Base-by-base conservation (phyloP, 1,139 yeast species). In the Candida glucosophila region DNA sequence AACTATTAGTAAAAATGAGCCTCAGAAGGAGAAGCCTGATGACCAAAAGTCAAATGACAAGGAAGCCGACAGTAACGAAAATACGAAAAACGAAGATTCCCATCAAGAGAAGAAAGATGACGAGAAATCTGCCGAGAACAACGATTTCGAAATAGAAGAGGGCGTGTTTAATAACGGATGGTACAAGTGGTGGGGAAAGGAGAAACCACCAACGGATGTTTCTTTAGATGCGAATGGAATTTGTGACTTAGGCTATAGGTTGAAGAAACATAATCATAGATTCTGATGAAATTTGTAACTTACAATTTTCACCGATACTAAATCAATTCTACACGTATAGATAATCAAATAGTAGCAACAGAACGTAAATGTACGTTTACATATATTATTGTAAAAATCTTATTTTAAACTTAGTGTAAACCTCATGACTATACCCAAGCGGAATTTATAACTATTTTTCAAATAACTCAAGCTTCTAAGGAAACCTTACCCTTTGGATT, bases 401-500 rank as follows among this genome's bases (percentile, higher is more conserved):
- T n/a, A n/a, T n/a, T n/a, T n/a, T n/a, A n/a, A n/a, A n/a, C n/a
- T n/a, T n/a, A n/a, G n/a, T n/a, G n/a, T n/a, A n/a, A n/a, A n/a
- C n/a, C n/a, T n/a, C n/a, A n/a, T 26, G 21, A 18, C 23, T 26
- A 26, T 28, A 24, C 19, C 22, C 19, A 26, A 25, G 22, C 22
- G 25, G 22, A 22, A 26, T 16, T 23, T 26, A n/a, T n/a, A n/a
- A n/a, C n/a, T n/a, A n/a, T n/a, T n/a, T n/a, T n/a, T n/a, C n/a
- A n/a, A n/a, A n/a, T 17, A 27, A 52, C 47, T 75, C 82, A 86
- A 73, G 96, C 96, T 77, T 85, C 94, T 67, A 86, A 80, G 65
- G 93, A 73, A 66, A 88, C 86, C 77, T 95, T 90, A 66, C 95
- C 99, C 77, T 85, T 78, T 62, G 96, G 93, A 76, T 90, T 90